Evolutionary conservation across 371 early-diverging fungal species (phyloP).

Genomic region (Mucor ambiguus): DNA sequence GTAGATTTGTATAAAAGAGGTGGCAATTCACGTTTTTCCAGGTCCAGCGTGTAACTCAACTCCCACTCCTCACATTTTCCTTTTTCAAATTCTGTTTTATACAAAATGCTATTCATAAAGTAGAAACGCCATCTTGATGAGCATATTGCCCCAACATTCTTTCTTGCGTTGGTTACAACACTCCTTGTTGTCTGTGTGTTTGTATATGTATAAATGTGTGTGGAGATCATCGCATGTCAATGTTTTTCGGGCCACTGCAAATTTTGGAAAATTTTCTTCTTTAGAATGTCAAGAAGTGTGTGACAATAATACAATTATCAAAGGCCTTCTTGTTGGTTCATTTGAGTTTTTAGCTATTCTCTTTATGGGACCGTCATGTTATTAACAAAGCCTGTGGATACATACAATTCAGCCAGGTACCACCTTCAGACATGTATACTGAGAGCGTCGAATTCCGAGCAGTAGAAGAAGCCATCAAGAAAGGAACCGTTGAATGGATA

Average conservation of each 20-base stretch:
- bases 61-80: background rate
- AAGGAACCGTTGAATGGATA: background rate
- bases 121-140: background rate
- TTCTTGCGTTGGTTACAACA: background rate
- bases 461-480: background rate
- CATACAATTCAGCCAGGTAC: conserved; percentile 1
- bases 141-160: background rate
- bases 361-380: background rate
- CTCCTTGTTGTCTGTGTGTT: background rate
- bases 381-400: too few species aligned
- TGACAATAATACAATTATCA: conserved; percentile 17
- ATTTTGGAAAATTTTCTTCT: background rate
- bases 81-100: conserved; percentile 6
- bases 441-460: background rate
- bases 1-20: conserved; percentile 11
- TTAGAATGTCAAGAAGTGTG: conserved; percentile 25
- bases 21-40: conserved; percentile 11
- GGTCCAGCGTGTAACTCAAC: background rate
- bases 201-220: background rate
- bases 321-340: background rate
- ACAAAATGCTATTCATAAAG: background rate
- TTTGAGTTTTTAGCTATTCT: background rate
- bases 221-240: background rate
- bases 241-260: background rate
- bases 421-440: background rate